Evolutionary conservation across 2,329 filamentous ascomycete genomes (phyloP).

Genomic region (Didymella segeticola): DNA sequence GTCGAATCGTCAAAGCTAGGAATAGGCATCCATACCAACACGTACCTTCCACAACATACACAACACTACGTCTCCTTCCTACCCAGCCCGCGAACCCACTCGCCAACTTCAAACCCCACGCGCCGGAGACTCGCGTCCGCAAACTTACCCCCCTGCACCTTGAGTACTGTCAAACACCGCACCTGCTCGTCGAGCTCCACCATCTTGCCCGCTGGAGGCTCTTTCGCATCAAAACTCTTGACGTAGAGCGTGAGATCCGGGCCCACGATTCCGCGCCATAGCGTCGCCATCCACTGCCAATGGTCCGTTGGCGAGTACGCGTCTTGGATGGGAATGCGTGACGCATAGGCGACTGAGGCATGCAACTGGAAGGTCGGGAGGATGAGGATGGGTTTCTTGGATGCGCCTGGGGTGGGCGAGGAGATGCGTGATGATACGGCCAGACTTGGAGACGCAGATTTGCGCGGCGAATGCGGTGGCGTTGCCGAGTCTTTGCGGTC

Average conservation of each 20-base stretch:
- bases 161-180: constrained; percentile 49
- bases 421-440: constrained; percentile 13
- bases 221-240: constrained; percentile 42
- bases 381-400: constrained; percentile 71
- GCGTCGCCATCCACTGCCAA: constrained; percentile 95
- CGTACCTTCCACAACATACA: background rate
- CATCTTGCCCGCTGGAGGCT: constrained; percentile 45
- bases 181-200: constrained; percentile 52
- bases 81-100: constrained; percentile 66
- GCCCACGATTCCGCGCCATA: constrained; percentile 86
- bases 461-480: constrained; percentile 11
- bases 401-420: constrained; percentile 9
- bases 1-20: too few species aligned
- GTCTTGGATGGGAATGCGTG: constrained; percentile 75
- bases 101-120: constrained; percentile 85
- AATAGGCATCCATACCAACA: too few species aligned
- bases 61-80: constrained; percentile 1
- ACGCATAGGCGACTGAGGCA: constrained; percentile 77
- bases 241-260: constrained; percentile 81
- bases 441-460: background rate
- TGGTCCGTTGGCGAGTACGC: constrained; percentile 84
- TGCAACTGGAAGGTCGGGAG: constrained; percentile 82
- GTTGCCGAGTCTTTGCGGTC: constrained; percentile 30
- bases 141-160: constrained; percentile 43
- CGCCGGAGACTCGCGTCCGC: constrained; percentile 67